phyloP scores from a whole-genome alignment of 768 basidiomycete species.

The Lactarius akahatsu region DNA sequence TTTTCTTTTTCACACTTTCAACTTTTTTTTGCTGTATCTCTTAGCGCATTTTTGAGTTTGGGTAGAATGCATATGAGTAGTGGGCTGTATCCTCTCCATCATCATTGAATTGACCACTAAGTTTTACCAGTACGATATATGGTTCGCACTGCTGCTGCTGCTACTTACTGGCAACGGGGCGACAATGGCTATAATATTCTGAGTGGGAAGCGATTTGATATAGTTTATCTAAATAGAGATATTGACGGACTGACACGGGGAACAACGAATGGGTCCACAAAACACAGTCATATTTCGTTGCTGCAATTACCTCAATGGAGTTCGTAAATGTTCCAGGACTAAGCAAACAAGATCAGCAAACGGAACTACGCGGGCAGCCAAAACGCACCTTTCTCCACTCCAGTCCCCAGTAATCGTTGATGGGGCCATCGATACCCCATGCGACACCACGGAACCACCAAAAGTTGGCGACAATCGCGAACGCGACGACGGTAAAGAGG shows the following conservation, averaged over 20 bases:
- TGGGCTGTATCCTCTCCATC: slow-evolving; percentile 13
- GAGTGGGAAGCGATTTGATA: neutral
- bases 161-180: neutral
- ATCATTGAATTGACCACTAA: slow-evolving; percentile 6
- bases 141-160: neutral
- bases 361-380: neutral
- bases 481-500: slow-evolving; percentile 62
- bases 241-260: neutral
- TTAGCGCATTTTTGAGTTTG: slow-evolving; percentile 19
- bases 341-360: slow-evolving; percentile 13
- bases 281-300: neutral
- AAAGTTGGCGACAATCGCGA: slow-evolving; percentile 70
- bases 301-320: neutral
- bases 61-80: slow-evolving; percentile 22
- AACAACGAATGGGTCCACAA: neutral
- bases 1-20: neutral
- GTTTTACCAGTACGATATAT: neutral
- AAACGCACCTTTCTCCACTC: slow-evolving; percentile 65
- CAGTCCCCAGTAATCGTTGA: slow-evolving; percentile 76
- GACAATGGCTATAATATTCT: neutral
- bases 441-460: slow-evolving; percentile 94
- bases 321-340: slow-evolving; percentile 40
- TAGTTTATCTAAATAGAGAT: slow-evolving; percentile 24
- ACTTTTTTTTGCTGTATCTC: slow-evolving; percentile 21
- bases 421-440: slow-evolving; percentile 89